Conservation (phyloP, 225 moss, liverwort and hornwort species). For the Ulota crispa region DNA sequence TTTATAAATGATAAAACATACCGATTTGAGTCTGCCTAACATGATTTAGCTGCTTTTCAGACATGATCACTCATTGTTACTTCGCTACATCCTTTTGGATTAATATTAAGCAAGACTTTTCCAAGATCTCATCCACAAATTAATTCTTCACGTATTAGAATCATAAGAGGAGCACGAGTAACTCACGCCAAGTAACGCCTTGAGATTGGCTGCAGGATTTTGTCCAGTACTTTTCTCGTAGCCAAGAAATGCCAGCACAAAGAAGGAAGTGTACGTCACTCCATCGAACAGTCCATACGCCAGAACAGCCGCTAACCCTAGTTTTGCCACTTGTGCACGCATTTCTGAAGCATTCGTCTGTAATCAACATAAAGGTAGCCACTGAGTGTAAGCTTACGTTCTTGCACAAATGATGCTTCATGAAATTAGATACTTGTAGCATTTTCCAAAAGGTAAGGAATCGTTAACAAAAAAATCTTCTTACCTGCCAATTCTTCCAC, state of each 20-base stretch:
- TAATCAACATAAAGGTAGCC: slow-evolving; percentile 6
- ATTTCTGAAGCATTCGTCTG: slow-evolving; percentile 77
- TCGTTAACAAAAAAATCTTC: not conserved
- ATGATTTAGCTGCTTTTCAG: not conserved
- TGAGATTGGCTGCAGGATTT: slow-evolving; percentile 92
- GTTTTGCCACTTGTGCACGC: slow-evolving; percentile 81
- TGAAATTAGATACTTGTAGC: not conserved
- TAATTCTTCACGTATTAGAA: not conserved
- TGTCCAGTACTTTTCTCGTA: slow-evolving; percentile 96
- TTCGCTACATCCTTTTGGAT: not conserved
- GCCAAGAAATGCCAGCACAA: slow-evolving; percentile 90
- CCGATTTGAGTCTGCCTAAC: not conserved
- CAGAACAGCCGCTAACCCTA: slow-evolving; percentile 92
- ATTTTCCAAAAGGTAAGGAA: not conserved
- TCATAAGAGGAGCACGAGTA: not conserved
- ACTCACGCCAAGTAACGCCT: slow-evolving; percentile 88
- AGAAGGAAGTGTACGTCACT: slow-evolving; percentile 92
- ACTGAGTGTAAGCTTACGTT: not conserved
- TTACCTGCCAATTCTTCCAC: slow-evolving; percentile 70
- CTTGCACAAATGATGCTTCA: not conserved
- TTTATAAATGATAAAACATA: not conserved
- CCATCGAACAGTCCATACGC: slow-evolving; percentile 98
- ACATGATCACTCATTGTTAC: not conserved
- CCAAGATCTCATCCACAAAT: no score
- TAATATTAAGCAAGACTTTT: not conserved